These are phyloP conservation scores for Micractinium conductrix DNA, from an alignment of 139 green algal genomes.

Conservation along the genomic window DNA sequence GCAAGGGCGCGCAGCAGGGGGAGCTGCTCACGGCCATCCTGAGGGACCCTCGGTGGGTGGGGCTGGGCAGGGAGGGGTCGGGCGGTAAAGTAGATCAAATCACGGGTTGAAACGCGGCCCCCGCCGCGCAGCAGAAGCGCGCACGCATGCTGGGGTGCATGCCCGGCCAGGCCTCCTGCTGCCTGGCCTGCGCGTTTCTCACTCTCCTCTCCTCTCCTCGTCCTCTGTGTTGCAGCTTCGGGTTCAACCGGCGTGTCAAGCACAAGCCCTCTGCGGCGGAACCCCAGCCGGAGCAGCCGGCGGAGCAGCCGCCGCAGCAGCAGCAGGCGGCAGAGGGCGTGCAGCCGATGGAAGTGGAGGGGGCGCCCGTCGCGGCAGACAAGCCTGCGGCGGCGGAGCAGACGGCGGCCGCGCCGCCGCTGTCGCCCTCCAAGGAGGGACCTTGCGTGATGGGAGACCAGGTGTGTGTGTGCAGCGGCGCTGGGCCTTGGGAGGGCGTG, in stretches of 20 bases:
- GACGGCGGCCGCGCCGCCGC: neutral
- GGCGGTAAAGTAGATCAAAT: neutral
- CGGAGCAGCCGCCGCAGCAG: neutral
- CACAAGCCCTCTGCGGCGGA: neutral
- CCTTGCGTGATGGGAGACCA: neutral
- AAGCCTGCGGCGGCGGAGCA: neutral
- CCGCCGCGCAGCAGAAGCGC: neutral
- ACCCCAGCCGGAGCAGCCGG: neutral
- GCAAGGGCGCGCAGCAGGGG: neutral
- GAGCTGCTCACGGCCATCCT: neutral
- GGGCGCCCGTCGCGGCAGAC: neutral
- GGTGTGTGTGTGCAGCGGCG: neutral
- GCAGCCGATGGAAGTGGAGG: neutral
- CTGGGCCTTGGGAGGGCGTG: no score
- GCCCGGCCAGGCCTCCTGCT: neutral
- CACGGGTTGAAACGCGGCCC: no score
- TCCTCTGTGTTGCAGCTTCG: neutral
- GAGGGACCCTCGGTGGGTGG: slow-evolving; percentile 2
- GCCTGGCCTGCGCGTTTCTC: neutral
- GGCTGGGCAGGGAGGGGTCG: neutral
- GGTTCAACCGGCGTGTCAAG: neutral
- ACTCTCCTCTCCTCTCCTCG: neutral
- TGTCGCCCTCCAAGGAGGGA: neutral
- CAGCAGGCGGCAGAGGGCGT: neutral
- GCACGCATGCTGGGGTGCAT: neutral